phyloP scores from a whole-genome alignment of 352 stramenopile genomes.

The Peronospora farinosa region DNA sequence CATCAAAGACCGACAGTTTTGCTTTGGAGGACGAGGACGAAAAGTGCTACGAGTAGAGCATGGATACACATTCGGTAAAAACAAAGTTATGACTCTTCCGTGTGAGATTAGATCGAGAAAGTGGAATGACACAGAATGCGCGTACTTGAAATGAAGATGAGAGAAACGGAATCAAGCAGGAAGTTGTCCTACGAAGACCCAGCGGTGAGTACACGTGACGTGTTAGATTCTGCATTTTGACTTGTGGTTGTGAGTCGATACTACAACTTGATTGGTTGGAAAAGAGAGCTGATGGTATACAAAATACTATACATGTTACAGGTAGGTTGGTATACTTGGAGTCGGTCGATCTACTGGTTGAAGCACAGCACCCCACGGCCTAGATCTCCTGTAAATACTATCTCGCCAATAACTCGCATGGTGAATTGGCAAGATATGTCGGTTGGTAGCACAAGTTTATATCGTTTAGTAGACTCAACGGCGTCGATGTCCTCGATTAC shows the following conservation, averaged over 20 bases:
- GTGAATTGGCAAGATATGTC: too few relatives aligned
- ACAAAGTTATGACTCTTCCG: not conserved
- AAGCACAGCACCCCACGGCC: too few relatives aligned
- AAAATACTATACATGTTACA: too few relatives aligned
- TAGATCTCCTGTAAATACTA: too few relatives aligned
- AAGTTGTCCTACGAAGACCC: slow-evolving; percentile 1
- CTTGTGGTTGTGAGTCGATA: slow-evolving; percentile 1
- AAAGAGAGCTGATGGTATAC: not conserved
- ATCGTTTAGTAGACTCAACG: too few relatives aligned
- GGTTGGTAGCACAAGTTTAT: too few relatives aligned
- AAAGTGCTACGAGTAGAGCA: slow-evolving; percentile 12
- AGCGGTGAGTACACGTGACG: slow-evolving; percentile 1
- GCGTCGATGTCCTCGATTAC: too few relatives aligned
- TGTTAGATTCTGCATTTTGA: slow-evolving; percentile 14
- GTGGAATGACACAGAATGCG: not conserved
- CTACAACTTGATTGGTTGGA: slow-evolving; percentile 8
- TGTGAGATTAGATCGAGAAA: not conserved
- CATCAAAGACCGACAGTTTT: slow-evolving; percentile 27
- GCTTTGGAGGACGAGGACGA: slow-evolving; percentile 17
- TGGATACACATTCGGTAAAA: not conserved
- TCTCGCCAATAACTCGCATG: too few relatives aligned
- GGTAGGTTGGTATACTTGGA: too few relatives aligned
- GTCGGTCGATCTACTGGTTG: too few relatives aligned
- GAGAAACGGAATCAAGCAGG: slow-evolving; percentile 1
- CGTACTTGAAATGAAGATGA: slow-evolving; percentile 15